Evolutionary conservation across 768 basidiomycete species (phyloP).

Genomic region (Leccinum boreale): DNA sequence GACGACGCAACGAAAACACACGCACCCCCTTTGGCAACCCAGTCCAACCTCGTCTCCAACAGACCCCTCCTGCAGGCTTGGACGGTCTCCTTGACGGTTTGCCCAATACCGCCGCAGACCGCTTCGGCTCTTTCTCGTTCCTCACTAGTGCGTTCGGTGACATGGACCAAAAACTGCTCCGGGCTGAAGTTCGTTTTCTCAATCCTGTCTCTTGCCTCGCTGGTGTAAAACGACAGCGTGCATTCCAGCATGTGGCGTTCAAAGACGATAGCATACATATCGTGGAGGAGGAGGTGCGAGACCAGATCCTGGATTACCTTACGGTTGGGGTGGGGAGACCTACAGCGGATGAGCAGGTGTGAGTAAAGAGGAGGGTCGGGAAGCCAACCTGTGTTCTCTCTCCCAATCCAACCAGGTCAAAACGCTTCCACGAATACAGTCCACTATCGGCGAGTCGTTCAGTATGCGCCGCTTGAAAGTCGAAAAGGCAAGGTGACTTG

Average conservation of each 20-base stretch:
- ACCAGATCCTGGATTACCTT: conserved; percentile 48
- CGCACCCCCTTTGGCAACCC: conserved; percentile 42
- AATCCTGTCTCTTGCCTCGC: conserved; percentile 43
- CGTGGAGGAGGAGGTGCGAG: conserved; percentile 51
- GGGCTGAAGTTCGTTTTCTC: conserved; percentile 36
- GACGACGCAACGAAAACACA: conserved; percentile 32
- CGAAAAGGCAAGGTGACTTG: conserved; percentile 54
- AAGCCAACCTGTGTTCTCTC: conserved; percentile 39
- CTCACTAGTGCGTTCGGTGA: conserved; percentile 45
- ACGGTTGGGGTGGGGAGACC: conserved; percentile 39
- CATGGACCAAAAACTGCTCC: conserved; percentile 51
- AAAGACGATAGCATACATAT: conserved; percentile 53
- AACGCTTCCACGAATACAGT: conserved; percentile 44
- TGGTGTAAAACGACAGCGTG: conserved; percentile 51
- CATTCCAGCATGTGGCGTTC: conserved; percentile 52
- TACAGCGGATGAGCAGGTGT: conserved; percentile 16
- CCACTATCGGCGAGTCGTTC: conserved; percentile 40
- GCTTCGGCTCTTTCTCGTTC: conserved; percentile 55
- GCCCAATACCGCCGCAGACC: conserved; percentile 43
- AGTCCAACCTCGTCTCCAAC: conserved; percentile 41
- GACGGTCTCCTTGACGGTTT: conserved; percentile 48
- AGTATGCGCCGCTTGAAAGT: conserved; percentile 54
- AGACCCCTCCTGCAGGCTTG: conserved; percentile 53
- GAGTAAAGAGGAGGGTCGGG: neutral
- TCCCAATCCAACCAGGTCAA: conserved; percentile 54